Base-by-base conservation (phyloP, 2,329 filamentous ascomycete genomes). In the Fusarium nematophilum region DNA sequence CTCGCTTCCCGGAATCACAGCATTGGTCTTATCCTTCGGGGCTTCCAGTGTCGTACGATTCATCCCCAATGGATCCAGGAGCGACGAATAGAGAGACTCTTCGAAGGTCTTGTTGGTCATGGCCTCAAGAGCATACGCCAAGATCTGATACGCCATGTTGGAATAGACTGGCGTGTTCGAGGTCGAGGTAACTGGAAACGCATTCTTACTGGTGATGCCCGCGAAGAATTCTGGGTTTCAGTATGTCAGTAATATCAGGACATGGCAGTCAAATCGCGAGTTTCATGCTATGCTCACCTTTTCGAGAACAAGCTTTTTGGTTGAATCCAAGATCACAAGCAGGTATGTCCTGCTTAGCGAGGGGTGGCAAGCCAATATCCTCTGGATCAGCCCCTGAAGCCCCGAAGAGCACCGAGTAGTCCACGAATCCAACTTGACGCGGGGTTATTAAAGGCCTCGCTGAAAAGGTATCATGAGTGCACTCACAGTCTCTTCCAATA, bases 121-220 rank as follows among this genome's bases (percentile, higher is more conserved):
- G 1, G 26, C 27, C 9, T 55, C 55, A 2, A 54, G 33, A 5
- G 45, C 50, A 34, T 58, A 55, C 7, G 42, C 50, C 13, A 58
- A 17, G 14, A 58, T 33, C 14, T 50, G 43, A 17, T 44, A 58
- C 9, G 50, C 55, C 8, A 38, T 14, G 27, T 58, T 55, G 26
- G 50, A 54, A 21, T 58, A 58, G 9, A 45, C 38, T 15, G 55
- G 55, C 14, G 49, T 48, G 25, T 55, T 55, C 15, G 38, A 37
- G 14, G 46, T 38, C 6, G 53, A 36, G 23, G 39, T 40, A 11
- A 27, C 23, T 6, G 47, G 15, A 9, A 40, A 31, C n/a, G 44
- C 25, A 26, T 23, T 27, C 17, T 18, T 50, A 8, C 15, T 10
- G 4, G 49, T 39, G 11, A 53, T 38, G 27, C 33, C 26, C 11